These are phyloP conservation scores for Podospora tetraspora DNA, from an alignment of 495 filamentous ascomycete species.

Conservation along the genomic window DNA sequence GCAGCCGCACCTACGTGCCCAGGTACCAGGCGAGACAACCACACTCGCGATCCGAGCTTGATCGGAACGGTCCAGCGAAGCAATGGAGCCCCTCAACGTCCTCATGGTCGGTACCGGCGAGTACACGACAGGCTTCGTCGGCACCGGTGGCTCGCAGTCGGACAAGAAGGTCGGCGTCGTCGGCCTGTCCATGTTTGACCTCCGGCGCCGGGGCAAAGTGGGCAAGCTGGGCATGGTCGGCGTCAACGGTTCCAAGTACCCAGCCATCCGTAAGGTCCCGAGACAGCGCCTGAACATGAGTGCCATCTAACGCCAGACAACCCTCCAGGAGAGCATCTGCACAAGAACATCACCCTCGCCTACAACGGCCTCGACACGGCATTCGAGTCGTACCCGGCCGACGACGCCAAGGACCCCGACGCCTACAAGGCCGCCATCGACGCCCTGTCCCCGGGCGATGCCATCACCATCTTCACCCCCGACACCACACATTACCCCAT, in stretches of 20 bases:
- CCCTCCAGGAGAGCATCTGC: constrained; percentile 67
- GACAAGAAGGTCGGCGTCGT: constrained; percentile 96
- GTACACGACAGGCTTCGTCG: constrained; percentile 91
- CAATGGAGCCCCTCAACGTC: constrained; percentile 74
- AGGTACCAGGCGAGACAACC: neutral
- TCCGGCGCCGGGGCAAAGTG: constrained; percentile 82
- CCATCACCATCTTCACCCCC: constrained; percentile 95
- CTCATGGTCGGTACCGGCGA: constrained; percentile 94
- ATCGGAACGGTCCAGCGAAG: constrained; percentile 19
- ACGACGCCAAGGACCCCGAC: constrained; percentile 65
- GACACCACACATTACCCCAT: constrained; percentile 95
- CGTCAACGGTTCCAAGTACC: constrained; percentile 80
- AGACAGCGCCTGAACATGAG: too few relatives aligned
- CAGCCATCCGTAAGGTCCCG: constrained; percentile 68
- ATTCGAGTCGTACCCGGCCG: constrained; percentile 75
- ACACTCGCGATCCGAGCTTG: neutral
- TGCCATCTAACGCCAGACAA: neutral
- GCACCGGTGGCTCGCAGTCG: constrained; percentile 66
- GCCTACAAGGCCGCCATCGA: constrained; percentile 90
- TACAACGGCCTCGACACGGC: constrained; percentile 84
- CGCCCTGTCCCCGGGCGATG: constrained; percentile 71
- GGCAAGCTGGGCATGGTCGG: constrained; percentile 84
- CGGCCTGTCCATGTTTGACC: constrained; percentile 82
- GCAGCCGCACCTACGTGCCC: neutral
- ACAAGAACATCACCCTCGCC: constrained; percentile 78